phyloP scores from a whole-genome alignment of 2,329 filamentous ascomycete genomes.

The Sclerotinia sclerotiorum region DNA sequence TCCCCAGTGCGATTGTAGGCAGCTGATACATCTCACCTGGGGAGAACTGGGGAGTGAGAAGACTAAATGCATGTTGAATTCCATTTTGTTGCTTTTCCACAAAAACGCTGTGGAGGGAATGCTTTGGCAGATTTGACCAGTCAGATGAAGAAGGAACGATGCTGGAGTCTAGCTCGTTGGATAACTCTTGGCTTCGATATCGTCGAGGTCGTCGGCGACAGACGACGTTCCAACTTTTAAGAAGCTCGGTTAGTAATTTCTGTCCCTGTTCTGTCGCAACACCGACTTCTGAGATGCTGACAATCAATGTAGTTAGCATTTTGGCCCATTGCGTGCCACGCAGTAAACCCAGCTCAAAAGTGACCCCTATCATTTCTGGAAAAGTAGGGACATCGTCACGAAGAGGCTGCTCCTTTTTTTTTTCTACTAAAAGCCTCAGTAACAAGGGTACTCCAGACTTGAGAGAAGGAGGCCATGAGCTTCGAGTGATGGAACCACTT shows the following conservation, averaged over 20 bases:
- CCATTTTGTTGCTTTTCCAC: slow-evolving; percentile 26
- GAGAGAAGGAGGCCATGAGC: slow-evolving; percentile 29
- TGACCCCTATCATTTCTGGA: slow-evolving; percentile 36
- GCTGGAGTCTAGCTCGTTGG: neutral
- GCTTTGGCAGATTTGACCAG: slow-evolving; percentile 33
- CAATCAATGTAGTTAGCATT: slow-evolving; percentile 33
- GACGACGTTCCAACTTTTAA: slow-evolving; percentile 39
- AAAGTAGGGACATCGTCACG: slow-evolving; percentile 33
- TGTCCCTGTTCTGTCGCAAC: slow-evolving; percentile 21
- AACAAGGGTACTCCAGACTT: slow-evolving; percentile 28
- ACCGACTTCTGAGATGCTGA: slow-evolving; percentile 25
- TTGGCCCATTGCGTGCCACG: slow-evolving; percentile 33
- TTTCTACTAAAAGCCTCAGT: slow-evolving; percentile 30
- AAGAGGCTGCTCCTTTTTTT: slow-evolving; percentile 30
- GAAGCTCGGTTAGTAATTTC: slow-evolving; percentile 33
- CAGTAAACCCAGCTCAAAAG: slow-evolving; percentile 34
- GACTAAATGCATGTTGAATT: slow-evolving; percentile 27
- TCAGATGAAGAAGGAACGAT: slow-evolving; percentile 26
- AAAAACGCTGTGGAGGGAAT: neutral
- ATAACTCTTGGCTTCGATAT: slow-evolving; percentile 3
- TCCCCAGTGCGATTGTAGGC: slow-evolving; percentile 35
- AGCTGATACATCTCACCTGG: slow-evolving; percentile 25
- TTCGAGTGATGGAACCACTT: slow-evolving; percentile 24
- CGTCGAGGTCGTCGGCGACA: slow-evolving; percentile 28
- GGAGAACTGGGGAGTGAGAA: slow-evolving; percentile 31